Base-by-base conservation (phyloP, 192 early-diverging fungal species). In the Backusella australiensis region DNA sequence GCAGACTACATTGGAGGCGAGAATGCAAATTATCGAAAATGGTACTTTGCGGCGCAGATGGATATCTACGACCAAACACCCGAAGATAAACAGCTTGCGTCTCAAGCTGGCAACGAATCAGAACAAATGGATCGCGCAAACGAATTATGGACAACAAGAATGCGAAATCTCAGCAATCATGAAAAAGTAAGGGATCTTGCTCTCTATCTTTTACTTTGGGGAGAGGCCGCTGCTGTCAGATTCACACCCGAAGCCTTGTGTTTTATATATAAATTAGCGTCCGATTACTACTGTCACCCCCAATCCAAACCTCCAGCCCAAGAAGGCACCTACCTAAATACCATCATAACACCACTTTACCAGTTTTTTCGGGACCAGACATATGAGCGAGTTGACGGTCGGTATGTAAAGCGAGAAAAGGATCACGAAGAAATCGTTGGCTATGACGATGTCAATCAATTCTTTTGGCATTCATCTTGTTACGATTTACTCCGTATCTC, bases 361-460 rank as follows among this genome's bases (percentile, higher is more conserved):
- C 82, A 80, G 41, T 94, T 89, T 75, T 88, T 93, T 77, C 90
- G 91, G 23, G 90, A 93, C 74, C 92, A 94, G 82, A 82, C 85
- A 32, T 95, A 94, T 80, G 90, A 92, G 78, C 72, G 91, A 23
- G 81, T 87, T 52, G 88, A 89, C 53, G 91, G 91, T 63, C 90
- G 89, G 66, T 92, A 87, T 73, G 87, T 93, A 32, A 92, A 91
- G 81, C 87, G 89, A 75, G 92, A 94, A 85, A 86, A 89, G 75
- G 94, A 94, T 72, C 94, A 95, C 78, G 85, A 87, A 19, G 80
- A 84, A 32, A 91, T 88, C 11, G 91, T 95, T 65, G 93, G 94
- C 8, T 94, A 95, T 73, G 94, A 94, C 79, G 93, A 94, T 70
- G 88, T 95, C 74, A 96, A 96, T 80, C 92, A 96, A 76, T 78